phyloP scores from a whole-genome alignment of 805 yeast genomes.

The Saccharomycopsis sp. region DNA sequence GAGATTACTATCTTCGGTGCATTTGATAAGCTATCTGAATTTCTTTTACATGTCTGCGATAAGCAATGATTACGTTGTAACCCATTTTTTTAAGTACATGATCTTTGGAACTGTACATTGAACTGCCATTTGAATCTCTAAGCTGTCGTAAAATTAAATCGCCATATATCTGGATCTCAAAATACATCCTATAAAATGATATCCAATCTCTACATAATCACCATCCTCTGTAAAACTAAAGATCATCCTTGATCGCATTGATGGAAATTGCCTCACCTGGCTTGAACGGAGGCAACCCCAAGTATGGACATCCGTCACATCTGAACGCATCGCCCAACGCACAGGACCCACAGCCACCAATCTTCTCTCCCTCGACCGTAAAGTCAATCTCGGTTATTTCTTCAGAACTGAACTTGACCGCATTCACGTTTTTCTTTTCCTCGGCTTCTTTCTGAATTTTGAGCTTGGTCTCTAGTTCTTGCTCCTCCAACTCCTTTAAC shows the following conservation, averaged over 20 bases:
- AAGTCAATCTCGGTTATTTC: slow-evolving; percentile 27
- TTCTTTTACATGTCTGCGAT: too few species aligned
- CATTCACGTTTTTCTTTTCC: neutral
- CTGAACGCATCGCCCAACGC: slow-evolving; percentile 97
- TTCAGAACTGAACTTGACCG: slow-evolving; percentile 24
- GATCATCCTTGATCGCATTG: slow-evolving; percentile 70
- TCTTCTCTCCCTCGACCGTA: slow-evolving; percentile 28
- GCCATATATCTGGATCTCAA: too few species aligned
- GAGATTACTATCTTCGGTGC: too few species aligned
- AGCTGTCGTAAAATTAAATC: too few species aligned
- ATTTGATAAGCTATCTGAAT: too few species aligned
- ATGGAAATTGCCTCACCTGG: slow-evolving; percentile 89
- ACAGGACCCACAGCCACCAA: slow-evolving; percentile 97
- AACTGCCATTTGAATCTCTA: too few species aligned
- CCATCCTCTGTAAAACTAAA: slow-evolving; percentile 30
- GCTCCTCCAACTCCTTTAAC: slow-evolving; percentile 77
- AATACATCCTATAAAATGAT: too few species aligned
- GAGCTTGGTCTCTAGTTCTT: slow-evolving; percentile 29
- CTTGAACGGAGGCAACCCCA: slow-evolving; percentile 96
- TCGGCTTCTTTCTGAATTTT: neutral
- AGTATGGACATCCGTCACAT: slow-evolving; percentile 96
- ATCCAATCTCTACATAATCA: neutral
- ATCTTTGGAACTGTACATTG: too few species aligned
- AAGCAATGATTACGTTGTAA: too few species aligned
- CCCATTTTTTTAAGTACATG: too few species aligned